Evolutionary conservation across 495 filamentous ascomycete species (phyloP).

Genomic region (Xanthoparmelia taractica): DNA sequence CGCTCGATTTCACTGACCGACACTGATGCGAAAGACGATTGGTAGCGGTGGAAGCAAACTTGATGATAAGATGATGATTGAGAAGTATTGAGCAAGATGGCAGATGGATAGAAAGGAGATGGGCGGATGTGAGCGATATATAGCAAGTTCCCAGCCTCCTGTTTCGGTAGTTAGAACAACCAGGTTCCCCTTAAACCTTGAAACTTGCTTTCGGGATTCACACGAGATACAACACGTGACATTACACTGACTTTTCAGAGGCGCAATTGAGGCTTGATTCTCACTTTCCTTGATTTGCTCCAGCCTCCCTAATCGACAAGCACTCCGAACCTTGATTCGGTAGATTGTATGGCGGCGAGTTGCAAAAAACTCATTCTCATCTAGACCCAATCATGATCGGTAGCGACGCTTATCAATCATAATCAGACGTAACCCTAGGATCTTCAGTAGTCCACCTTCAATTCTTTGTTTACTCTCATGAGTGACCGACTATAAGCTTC

Average conservation of each 20-base stretch:
- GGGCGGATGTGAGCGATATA: not conserved
- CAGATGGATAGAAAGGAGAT: not conserved
- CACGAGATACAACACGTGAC: not conserved
- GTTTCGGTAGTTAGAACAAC: not conserved
- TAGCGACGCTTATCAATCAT: constrained; percentile 1
- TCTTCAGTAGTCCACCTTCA: not conserved
- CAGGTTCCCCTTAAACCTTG: not conserved
- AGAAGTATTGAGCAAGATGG: not conserved
- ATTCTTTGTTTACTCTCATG: not conserved
- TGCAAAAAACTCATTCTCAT: not conserved
- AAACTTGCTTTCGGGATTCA: not conserved
- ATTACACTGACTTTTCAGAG: not conserved
- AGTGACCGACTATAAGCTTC: not conserved
- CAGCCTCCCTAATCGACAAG: not conserved
- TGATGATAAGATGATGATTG: not conserved
- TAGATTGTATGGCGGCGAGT: not conserved
- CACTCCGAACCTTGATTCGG: not conserved
- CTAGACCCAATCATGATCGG: not conserved
- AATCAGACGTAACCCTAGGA: not conserved
- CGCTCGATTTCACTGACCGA: constrained; percentile 4
- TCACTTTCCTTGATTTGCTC: constrained; percentile 1
- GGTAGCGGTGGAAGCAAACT: not conserved
- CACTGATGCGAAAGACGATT: constrained; percentile 1
- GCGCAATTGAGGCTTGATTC: not conserved
- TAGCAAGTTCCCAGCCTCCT: not conserved